phyloP scores from a whole-genome alignment of 345 rosid species.

The Euphorbia lathyris region DNA sequence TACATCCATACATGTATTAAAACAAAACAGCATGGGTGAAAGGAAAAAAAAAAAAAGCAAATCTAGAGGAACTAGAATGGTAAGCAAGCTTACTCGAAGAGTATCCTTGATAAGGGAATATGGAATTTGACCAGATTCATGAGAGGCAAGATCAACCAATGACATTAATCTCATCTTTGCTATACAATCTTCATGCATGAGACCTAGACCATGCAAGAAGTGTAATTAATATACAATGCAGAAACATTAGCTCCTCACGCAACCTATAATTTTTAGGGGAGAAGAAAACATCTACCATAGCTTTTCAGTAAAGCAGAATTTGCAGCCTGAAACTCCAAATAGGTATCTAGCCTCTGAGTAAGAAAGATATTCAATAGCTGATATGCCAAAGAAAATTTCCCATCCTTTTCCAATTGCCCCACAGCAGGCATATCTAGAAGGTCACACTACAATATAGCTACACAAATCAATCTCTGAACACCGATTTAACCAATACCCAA shows the following conservation, averaged over 20 bases:
- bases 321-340: slow-evolving; percentile 69
- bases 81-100: slow-evolving; percentile 53
- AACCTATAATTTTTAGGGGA: not conserved
- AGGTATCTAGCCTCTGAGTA: slow-evolving; percentile 72
- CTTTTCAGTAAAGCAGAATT: slow-evolving; percentile 65
- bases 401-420: slow-evolving; percentile 77
- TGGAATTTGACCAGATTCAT: slow-evolving; percentile 68
- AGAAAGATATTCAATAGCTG: slow-evolving; percentile 83
- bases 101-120: slow-evolving; percentile 60
- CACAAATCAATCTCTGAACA: slow-evolving; percentile 5
- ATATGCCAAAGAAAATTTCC: slow-evolving; percentile 60
- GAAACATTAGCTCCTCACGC: not conserved
- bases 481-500: not conserved
- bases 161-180: slow-evolving; percentile 86
- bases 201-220: slow-evolving; percentile 43
- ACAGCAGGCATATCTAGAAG: slow-evolving; percentile 87
- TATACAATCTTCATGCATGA: slow-evolving; percentile 80
- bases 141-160: slow-evolving; percentile 67
- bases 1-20: slow-evolving; percentile 6
- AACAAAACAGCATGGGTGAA: not conserved
- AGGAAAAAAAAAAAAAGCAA: too few species aligned
- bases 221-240: not conserved
- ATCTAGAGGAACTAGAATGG: slow-evolving; percentile 8
- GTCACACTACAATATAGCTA: slow-evolving; percentile 66
- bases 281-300: slow-evolving; percentile 45